phyloP scores from a whole-genome alignment of 2,329 filamentous ascomycete genomes.

The Ramichloridium luteum region DNA sequence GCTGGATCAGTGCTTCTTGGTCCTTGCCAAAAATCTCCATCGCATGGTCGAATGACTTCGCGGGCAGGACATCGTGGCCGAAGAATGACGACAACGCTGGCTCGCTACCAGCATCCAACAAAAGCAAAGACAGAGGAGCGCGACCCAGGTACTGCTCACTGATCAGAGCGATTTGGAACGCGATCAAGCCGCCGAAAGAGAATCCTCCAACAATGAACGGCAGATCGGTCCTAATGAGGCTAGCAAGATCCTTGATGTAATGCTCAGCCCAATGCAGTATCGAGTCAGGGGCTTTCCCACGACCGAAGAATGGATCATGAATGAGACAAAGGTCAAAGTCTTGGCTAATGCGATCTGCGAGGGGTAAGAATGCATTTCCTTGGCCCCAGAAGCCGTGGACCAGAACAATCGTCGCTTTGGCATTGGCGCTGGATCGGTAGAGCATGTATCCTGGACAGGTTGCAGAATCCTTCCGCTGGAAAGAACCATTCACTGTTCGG shows the following conservation, averaged over 20 bases:
- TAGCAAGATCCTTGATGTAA: slow-evolving; percentile 4
- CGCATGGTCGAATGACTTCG: too few species aligned
- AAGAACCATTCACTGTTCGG: too few species aligned
- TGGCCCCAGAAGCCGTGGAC: slow-evolving; percentile 6
- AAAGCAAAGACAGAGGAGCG: too few species aligned
- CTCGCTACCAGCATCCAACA: too few species aligned
- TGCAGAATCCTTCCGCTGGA: too few species aligned
- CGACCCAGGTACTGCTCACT: too few species aligned
- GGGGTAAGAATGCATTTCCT: slow-evolving; percentile 1
- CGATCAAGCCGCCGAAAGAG: slow-evolving; percentile 6
- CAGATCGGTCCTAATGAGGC: slow-evolving; percentile 1
- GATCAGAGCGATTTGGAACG: slow-evolving; percentile 6
- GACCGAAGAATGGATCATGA: slow-evolving; percentile 6
- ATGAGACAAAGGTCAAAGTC: slow-evolving; percentile 3
- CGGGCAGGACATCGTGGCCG: too few species aligned
- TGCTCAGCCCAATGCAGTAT: slow-evolving; percentile 4
- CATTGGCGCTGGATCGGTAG: too few species aligned
- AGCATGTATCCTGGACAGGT: too few species aligned
- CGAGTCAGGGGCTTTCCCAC: slow-evolving; percentile 3
- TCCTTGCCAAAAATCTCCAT: too few species aligned
- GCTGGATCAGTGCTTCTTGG: too few species aligned
- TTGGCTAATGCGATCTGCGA: slow-evolving; percentile 1
- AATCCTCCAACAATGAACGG: slow-evolving; percentile 5
- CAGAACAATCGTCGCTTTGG: slow-evolving; percentile 5
- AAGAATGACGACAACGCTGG: too few species aligned